These are phyloP conservation scores for Begonia fuchsioides DNA, from an alignment of 306 rosid species.

Conservation along the genomic window DNA sequence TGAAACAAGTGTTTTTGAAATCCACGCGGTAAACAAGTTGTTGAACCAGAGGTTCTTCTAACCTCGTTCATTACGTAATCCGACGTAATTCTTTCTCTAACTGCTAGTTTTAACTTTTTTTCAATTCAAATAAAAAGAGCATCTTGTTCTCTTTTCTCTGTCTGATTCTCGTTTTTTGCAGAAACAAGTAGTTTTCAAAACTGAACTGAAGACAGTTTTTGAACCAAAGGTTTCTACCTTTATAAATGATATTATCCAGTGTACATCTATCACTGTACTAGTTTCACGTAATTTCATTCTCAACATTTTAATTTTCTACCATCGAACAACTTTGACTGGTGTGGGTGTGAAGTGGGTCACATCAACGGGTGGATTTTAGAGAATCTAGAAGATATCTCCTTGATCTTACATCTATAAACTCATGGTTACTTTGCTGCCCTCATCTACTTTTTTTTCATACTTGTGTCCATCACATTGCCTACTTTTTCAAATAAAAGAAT, in stretches of 20 bases:
- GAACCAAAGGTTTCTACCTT: conserved; percentile 18
- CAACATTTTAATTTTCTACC: conserved; percentile 22
- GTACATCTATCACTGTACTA: not conserved
- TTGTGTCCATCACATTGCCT: too few relatives aligned
- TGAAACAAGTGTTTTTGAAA: conserved; percentile 6
- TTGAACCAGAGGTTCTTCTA: too few relatives aligned
- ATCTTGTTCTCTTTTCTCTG: too few relatives aligned
- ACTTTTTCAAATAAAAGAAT: too few relatives aligned
- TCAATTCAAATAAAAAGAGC: too few relatives aligned
- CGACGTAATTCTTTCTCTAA: too few relatives aligned
- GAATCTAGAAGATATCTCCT: conserved; percentile 4
- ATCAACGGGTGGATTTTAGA: conserved; percentile 32
- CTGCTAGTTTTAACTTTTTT: too few relatives aligned
- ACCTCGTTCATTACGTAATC: too few relatives aligned
- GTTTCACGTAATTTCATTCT: not conserved
- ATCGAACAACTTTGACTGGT: conserved; percentile 3
- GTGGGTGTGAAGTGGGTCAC: conserved; percentile 27
- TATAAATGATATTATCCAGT: conserved; percentile 8
- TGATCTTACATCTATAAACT: conserved; percentile 12
- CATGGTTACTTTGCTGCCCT: conserved; percentile 13
- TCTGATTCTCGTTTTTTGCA: too few relatives aligned
- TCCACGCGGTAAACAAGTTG: conserved; percentile 6
- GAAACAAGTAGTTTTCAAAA: too few relatives aligned
- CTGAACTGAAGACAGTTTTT: not conserved
- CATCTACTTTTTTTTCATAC: too few relatives aligned